Evolutionary conservation across 345 rosid species (phyloP).

Genomic region (Aquilaria yunnanensis): DNA sequence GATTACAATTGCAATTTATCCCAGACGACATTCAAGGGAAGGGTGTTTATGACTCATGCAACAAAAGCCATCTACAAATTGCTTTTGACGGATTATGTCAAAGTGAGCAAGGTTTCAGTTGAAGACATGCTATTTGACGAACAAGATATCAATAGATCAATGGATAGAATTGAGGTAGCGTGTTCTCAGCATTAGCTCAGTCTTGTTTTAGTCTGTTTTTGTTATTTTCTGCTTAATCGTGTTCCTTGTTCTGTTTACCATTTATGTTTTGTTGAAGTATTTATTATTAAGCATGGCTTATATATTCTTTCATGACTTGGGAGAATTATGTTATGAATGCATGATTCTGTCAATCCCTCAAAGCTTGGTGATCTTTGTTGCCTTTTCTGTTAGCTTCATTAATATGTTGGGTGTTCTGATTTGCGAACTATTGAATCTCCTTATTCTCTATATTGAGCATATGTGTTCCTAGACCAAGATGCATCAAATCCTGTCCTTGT

Average conservation of each 20-base stretch:
- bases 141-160: conserved; percentile 76
- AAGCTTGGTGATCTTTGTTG: too few species aligned
- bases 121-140: conserved; percentile 97
- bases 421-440: too few species aligned
- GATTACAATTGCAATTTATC: conserved; percentile 2
- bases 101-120: conserved; percentile 95
- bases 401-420: too few species aligned
- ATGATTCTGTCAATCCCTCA: too few species aligned
- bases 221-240: neutral
- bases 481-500: too few species aligned
- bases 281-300: neutral
- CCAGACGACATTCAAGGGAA: conserved; percentile 85
- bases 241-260: neutral
- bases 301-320: too few species aligned
- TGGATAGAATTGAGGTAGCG: conserved; percentile 92
- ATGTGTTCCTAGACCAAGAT: too few species aligned
- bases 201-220: neutral
- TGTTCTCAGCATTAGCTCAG: neutral
- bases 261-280: neutral
- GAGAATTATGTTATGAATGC: too few species aligned
- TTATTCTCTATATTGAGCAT: too few species aligned
- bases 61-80: conserved; percentile 92
- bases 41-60: conserved; percentile 97
- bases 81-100: conserved; percentile 83
- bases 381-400: too few species aligned